These are phyloP conservation scores for Leccinum discolor DNA, from an alignment of 1,284 basidiomycete species.

Conservation along the genomic window DNA sequence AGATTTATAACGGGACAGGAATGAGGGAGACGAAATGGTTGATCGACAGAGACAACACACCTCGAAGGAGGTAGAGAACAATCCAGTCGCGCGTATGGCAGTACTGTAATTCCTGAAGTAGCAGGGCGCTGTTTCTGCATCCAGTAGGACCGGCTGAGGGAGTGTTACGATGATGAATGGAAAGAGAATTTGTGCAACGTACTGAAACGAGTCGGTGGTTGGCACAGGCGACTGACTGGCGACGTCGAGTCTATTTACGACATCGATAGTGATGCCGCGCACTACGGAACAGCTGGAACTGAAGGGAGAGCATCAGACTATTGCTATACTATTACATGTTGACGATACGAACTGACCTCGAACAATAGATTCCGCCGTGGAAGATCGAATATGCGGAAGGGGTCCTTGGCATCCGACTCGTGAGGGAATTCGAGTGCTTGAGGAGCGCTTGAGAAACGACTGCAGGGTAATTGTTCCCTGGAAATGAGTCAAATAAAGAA, in stretches of 20 bases:
- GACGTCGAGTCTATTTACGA: conserved; percentile 50
- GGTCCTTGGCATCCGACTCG: conserved; percentile 41
- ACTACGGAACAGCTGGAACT: conserved; percentile 73
- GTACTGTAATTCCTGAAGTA: conserved; percentile 83
- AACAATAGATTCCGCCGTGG: conserved; percentile 59
- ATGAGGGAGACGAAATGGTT: background rate
- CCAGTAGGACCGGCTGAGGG: conserved; percentile 73
- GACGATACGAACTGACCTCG: conserved; percentile 51
- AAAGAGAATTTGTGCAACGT: conserved; percentile 25
- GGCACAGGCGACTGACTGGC: conserved; percentile 43
- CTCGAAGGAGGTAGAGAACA: conserved; percentile 85
- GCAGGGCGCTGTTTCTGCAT: conserved; percentile 81
- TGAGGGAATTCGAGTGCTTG: conserved; percentile 29
- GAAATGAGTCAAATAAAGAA: background rate
- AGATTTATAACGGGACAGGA: conserved; percentile 57
- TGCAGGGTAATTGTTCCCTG: conserved; percentile 33
- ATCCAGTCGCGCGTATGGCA: conserved; percentile 76
- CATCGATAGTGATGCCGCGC: conserved; percentile 58
- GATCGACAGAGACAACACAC: conserved; percentile 36
- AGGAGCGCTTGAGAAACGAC: conserved; percentile 26
- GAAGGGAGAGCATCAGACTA: background rate
- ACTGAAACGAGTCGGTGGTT: conserved; percentile 66
- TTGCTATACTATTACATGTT: background rate
- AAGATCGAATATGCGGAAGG: conserved; percentile 61
- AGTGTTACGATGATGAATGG: conserved; percentile 3